A percentile compares a stretch with the other conserved stretches of the same genome.
Evolutionary conservation across 2,329 filamentous ascomycete genomes (phyloP).

Genomic region (Pezicula neosporulosa): DNA sequence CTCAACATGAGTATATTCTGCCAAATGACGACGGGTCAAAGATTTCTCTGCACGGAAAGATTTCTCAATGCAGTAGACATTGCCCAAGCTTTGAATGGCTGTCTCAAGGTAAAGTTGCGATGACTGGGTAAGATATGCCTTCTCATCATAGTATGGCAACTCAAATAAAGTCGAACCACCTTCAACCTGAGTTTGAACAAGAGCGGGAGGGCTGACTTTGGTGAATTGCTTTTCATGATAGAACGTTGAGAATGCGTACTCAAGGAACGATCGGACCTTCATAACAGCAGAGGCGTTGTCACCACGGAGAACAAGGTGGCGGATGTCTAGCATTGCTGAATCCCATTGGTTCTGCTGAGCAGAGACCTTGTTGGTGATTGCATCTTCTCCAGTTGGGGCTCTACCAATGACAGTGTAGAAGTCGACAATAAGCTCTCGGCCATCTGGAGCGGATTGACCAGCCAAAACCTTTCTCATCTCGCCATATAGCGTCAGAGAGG

Average conservation of each 20-base stretch:
- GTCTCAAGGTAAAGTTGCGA: slow-evolving; percentile 98
- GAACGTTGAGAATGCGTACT: slow-evolving; percentile 64
- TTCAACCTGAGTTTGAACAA: slow-evolving; percentile 86
- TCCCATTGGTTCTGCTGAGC: slow-evolving; percentile 59
- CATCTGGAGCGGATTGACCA: slow-evolving; percentile 64
- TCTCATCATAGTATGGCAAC: slow-evolving; percentile 65
- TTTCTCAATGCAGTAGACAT: slow-evolving; percentile 97
- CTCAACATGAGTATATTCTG: slow-evolving; percentile 96
- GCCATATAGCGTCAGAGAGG: slow-evolving; percentile 64
- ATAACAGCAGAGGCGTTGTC: slow-evolving; percentile 66
- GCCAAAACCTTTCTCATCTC: slow-evolving; percentile 65
- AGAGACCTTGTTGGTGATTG: slow-evolving; percentile 70
- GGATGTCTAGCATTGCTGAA: slow-evolving; percentile 52
- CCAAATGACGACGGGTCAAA: slow-evolving; percentile 87
- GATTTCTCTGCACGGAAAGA: slow-evolving; percentile 98
- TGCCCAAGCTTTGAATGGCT: slow-evolving; percentile 81
- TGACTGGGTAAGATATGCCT: slow-evolving; percentile 92
- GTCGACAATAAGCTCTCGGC: slow-evolving; percentile 70
- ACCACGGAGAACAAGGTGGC: slow-evolving; percentile 68
- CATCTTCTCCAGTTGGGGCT: slow-evolving; percentile 69
- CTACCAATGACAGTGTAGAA: slow-evolving; percentile 67
- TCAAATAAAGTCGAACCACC: slow-evolving; percentile 59
- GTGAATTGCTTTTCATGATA: slow-evolving; percentile 62
- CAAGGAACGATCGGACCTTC: slow-evolving; percentile 66
- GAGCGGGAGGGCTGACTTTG: slow-evolving; percentile 70